A percentile compares a stretch with the other conserved stretches of the same genome.
Conservation (phyloP, 1,284 basidiomycete genomes). For the Coniophora puteana region DNA sequence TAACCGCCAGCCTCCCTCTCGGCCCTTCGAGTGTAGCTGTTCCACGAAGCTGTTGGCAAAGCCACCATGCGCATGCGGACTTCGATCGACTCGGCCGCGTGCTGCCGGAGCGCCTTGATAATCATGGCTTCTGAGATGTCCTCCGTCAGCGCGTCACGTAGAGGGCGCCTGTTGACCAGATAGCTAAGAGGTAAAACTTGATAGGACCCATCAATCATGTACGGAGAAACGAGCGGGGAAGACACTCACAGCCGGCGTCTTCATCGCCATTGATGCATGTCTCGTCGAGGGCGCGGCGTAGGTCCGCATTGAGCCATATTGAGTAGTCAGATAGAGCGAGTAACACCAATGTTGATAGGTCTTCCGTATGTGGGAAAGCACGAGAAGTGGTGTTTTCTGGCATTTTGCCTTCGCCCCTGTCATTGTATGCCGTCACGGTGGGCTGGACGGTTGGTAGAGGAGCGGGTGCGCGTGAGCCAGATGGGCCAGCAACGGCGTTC, state of each 20-base stretch:
- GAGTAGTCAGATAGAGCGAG: conserved; percentile 65
- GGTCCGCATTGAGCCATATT: conserved; percentile 53
- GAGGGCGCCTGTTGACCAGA: conserved; percentile 39
- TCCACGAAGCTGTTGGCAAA: conserved; percentile 37
- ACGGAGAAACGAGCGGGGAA: conserved; percentile 6
- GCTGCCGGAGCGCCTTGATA: conserved; percentile 50
- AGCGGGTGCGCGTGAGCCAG: conserved; percentile 12
- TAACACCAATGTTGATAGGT: conserved; percentile 44
- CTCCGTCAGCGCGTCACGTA: conserved; percentile 22
- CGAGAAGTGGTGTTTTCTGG: too few species aligned
- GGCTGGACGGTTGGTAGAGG: conserved; percentile 8
- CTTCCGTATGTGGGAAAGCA: too few species aligned
- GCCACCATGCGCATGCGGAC: conserved; percentile 52
- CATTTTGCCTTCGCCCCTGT: too few species aligned
- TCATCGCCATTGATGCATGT: conserved; percentile 18
- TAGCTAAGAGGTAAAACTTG: conserved; percentile 57
- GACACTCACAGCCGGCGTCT: conserved; percentile 48
- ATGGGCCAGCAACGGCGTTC: conserved; percentile 18
- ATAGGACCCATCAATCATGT: conserved; percentile 17
- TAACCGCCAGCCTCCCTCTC: conserved; percentile 40
- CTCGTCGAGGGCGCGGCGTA: conserved; percentile 46
- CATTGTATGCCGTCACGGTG: background rate
- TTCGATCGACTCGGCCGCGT: conserved; percentile 45
- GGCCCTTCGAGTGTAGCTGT: conserved; percentile 25
- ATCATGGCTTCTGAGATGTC: conserved; percentile 42